Base-by-base conservation (phyloP, 805 yeast genomes). In the Tetrapisispora taiwanensis region DNA sequence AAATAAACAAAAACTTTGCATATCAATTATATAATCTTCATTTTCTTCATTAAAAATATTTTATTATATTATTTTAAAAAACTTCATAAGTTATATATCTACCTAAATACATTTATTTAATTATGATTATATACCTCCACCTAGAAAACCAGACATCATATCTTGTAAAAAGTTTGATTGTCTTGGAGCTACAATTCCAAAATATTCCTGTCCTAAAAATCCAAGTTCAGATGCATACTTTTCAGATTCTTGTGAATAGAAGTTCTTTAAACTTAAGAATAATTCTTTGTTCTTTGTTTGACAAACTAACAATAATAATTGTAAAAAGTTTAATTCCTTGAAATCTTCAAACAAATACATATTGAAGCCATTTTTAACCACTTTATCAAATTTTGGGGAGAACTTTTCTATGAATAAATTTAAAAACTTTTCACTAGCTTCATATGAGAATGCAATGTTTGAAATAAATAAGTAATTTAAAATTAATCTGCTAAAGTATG, bases 121-220 rank as follows among this genome's bases (percentile, higher is more conserved):
- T 18, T 22, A 34, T 33, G 8, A 7, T 7, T 17, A 17, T 33
- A 20, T 8, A 36, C 10, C 41, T 15, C 78, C 75, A 27, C 75
- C 75, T 39, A 81, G 60, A 34, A 82, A 62, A 24, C 83, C 79
- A 18, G 83, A 75, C 95, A 92, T 85, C 71, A 90, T 69, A 52
- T 78, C 81, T 61, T 78, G 83, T 51, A 84, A 60, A 54, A 80
- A 62, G 55, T 81, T 81, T 1, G 65, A 65, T 48, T 73, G 79
- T 43, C 70, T 72, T 41, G 69, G 75, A 14, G 76, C 70, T 50
- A 55, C 58, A 47, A 85, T 75, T 12, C 74, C 76, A 54, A 82
- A 85, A 59, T 76, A 81, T 24, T 73, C 61, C 49, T 72, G 70
- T 31, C 88, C 95, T 47, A 85, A 62, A 43, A 67, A 70, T 36